Conservation (phyloP, 257 asterid genomes). For the Agastache rugosa region DNA sequence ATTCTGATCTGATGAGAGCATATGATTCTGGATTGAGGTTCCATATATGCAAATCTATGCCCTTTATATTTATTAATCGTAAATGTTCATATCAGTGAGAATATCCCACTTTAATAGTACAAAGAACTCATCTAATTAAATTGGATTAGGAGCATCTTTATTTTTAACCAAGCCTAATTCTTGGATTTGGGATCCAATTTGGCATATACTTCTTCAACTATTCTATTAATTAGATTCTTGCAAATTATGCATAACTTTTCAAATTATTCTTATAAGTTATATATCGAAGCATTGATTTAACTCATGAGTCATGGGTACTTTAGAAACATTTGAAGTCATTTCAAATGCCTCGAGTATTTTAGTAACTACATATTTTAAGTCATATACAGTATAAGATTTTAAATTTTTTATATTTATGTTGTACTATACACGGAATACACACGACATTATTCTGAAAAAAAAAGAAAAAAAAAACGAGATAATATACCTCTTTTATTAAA, state of each 20-base stretch:
- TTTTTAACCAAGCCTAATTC: slow-evolving; percentile 19
- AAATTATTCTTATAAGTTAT: background rate
- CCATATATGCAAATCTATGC: slow-evolving; percentile 28
- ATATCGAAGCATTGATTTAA: background rate
- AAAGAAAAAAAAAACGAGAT: too few relatives aligned
- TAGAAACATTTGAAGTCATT: background rate
- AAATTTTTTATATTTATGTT: too few relatives aligned
- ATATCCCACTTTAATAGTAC: slow-evolving; percentile 32
- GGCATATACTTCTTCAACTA: slow-evolving; percentile 39
- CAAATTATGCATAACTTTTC: background rate
- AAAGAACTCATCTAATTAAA: slow-evolving; percentile 27
- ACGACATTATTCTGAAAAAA: too few relatives aligned
- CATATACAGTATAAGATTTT: too few relatives aligned
- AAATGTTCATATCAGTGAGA: slow-evolving; percentile 31
- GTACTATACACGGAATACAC: too few relatives aligned
- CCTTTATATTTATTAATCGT: slow-evolving; percentile 30
- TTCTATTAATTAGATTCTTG: background rate
- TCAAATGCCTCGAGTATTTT: background rate
- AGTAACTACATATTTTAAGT: too few relatives aligned
- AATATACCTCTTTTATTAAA: too few relatives aligned
- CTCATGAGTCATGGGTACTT: too few relatives aligned
- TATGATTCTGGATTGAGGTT: slow-evolving; percentile 57
- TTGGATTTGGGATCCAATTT: slow-evolving; percentile 31
- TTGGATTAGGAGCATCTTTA: slow-evolving; percentile 39
- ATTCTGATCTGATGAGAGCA: slow-evolving; percentile 44